Conservation (phyloP, 2,329 filamentous ascomycete genomes). For the Colletotrichum sp. region DNA sequence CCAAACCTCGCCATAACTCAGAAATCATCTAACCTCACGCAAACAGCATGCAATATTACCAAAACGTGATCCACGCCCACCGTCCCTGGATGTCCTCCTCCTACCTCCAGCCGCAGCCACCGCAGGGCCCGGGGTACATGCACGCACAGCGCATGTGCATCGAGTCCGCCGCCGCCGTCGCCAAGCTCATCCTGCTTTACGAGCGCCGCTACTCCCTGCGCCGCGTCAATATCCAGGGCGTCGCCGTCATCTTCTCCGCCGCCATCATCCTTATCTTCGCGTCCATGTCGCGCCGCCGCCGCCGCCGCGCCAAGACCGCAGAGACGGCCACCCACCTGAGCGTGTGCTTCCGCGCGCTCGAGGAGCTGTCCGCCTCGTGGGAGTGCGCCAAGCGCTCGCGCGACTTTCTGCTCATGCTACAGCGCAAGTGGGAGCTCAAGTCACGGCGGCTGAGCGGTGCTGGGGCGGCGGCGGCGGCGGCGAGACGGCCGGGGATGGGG, state of each 20-base stretch:
- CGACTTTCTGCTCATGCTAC: conserved; percentile 27
- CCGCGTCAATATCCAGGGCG: conserved; percentile 26
- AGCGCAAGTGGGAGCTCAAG: conserved; percentile 15
- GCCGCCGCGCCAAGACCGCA: neutral
- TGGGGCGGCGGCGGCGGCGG: no score
- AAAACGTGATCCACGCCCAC: conserved; percentile 28
- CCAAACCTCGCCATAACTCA: neutral
- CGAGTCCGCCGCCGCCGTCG: conserved; percentile 24
- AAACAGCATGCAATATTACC: conserved; percentile 31
- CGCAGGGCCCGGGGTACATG: conserved; percentile 25
- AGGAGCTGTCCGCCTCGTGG: conserved; percentile 24
- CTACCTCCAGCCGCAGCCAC: conserved; percentile 22
- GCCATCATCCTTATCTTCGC: conserved; percentile 24
- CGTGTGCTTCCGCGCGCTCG: conserved; percentile 28
- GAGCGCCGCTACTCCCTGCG: conserved; percentile 21
- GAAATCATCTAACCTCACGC: neutral
- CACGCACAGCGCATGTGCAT: conserved; percentile 27
- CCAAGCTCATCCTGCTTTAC: conserved; percentile 23
- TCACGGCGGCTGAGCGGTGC: neutral
- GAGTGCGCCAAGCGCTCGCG: conserved; percentile 27
- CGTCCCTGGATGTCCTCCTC: conserved; percentile 30
- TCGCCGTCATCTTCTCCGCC: conserved; percentile 26
- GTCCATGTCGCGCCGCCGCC: conserved; percentile 13
- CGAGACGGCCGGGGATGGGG: neutral
- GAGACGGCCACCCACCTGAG: conserved; percentile 20